A percentile compares a stretch with the other conserved stretches of the same genome.
Conservation (phyloP, 495 filamentous ascomycete genomes). For the Annulohypoxylon maeteangense region DNA sequence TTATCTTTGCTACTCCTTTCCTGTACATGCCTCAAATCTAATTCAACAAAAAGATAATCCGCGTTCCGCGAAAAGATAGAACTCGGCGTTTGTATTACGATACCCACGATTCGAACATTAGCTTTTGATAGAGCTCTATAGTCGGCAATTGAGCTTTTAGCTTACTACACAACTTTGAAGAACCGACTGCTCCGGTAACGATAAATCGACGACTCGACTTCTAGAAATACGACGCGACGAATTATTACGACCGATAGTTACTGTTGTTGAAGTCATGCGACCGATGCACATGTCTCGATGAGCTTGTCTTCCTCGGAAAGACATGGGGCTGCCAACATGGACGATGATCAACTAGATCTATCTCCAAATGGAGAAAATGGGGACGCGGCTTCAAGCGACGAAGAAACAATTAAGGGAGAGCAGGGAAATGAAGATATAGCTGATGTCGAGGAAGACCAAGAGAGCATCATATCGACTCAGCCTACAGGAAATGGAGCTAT, state of each 20-base stretch:
- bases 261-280: conserved; percentile 51
- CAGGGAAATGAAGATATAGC: conserved; percentile 54
- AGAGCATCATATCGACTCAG: conserved; percentile 39
- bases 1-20: conserved; percentile 3
- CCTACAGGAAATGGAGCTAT: conserved; percentile 46
- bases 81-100: conserved; percentile 6
- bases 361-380: conserved; percentile 46
- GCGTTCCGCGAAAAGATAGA: neutral
- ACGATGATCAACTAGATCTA: conserved; percentile 52
- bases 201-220: neutral
- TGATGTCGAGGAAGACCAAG: conserved; percentile 54
- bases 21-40: neutral
- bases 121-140: conserved; percentile 19
- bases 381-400: conserved; percentile 55
- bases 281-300: conserved; percentile 53
- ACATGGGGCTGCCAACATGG: conserved; percentile 59
- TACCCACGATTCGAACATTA: neutral
- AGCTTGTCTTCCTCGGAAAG: conserved; percentile 60
- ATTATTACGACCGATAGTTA: neutral
- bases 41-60: conserved; percentile 5
- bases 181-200: neutral
- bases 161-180: conserved; percentile 18
- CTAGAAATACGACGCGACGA: conserved; percentile 5
- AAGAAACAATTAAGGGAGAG: conserved; percentile 57
- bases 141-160: conserved; percentile 7